Percentiles rank a stretch among this genome's conserved stretches.
phyloP scores from a whole-genome alignment of 352 stramenopile genomes.

The Thraustotheca clavata region DNA sequence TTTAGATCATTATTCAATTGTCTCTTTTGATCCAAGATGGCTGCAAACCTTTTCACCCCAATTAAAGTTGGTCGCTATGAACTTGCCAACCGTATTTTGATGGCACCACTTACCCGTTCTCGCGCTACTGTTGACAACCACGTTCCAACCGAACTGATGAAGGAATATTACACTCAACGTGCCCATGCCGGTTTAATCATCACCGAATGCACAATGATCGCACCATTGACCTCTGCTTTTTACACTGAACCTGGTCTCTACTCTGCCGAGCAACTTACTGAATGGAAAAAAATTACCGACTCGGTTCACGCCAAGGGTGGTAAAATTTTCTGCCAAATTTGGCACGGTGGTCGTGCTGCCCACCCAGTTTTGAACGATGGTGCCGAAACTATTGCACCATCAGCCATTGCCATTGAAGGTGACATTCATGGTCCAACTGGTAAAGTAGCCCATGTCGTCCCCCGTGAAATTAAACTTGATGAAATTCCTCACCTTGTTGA shows the following conservation, averaged over 20 bases:
- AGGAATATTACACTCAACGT: slow-evolving; percentile 19
- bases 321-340: slow-evolving; percentile 48
- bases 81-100: slow-evolving; percentile 22
- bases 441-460: neutral
- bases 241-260: neutral
- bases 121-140: slow-evolving; percentile 17
- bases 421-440: neutral
- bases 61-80: neutral
- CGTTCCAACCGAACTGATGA: slow-evolving; percentile 23
- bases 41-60: neutral
- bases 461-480: neutral
- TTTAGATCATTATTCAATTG: too few relatives aligned
- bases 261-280: neutral
- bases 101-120: slow-evolving; percentile 27
- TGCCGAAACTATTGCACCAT: slow-evolving; percentile 13
- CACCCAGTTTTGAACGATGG: slow-evolving; percentile 27
- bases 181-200: slow-evolving; percentile 2
- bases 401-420: slow-evolving; percentile 2
- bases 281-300: slow-evolving; percentile 31
- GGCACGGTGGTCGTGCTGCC: slow-evolving; percentile 38
- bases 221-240: neutral
- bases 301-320: slow-evolving; percentile 42
- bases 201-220: slow-evolving; percentile 13
- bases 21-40: too few relatives aligned
- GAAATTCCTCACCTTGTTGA: slow-evolving; percentile 2